Evolutionary conservation across 495 filamentous ascomycete genomes (phyloP).

Genomic region (Xylaria telfairii): DNA sequence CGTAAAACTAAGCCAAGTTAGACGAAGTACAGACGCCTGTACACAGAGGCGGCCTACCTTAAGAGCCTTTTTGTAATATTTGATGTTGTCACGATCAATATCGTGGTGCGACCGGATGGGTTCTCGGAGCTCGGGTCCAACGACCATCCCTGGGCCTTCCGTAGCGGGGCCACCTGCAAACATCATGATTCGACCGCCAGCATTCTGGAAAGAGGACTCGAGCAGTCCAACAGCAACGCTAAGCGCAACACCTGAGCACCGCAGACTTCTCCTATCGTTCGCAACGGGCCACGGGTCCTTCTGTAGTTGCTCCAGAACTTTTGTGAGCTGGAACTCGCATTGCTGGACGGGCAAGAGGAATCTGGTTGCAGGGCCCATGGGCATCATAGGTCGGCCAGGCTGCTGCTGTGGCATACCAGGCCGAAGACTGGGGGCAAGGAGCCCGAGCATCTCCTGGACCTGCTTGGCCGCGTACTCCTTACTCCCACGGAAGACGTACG

Average conservation of each 20-base stretch:
- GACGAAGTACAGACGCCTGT: conserved; percentile 23
- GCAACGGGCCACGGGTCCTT: conserved; percentile 98
- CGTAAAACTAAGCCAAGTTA: conserved; percentile 79
- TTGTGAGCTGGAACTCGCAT: conserved; percentile 98
- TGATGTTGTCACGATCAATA: conserved; percentile 98
- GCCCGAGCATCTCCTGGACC: conserved; percentile 97
- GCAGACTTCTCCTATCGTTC: conserved; percentile 87
- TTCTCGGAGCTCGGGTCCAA: conserved; percentile 95
- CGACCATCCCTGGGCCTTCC: conserved; percentile 95
- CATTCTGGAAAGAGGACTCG: conserved; percentile 93
- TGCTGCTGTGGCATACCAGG: conserved; percentile 79
- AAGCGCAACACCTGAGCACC: conserved; percentile 95
- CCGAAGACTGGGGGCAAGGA: conserved; percentile 70
- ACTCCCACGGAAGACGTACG: conserved; percentile 98
- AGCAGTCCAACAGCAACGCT: conserved; percentile 93
- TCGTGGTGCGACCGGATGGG: conserved; percentile 99
- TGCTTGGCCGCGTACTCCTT: conserved; percentile 98
- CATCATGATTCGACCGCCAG: conserved; percentile 94
- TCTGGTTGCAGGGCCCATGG: conserved; percentile 81
- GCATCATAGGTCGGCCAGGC: conserved; percentile 69
- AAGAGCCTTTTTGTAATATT: conserved; percentile 98
- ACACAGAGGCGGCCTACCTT: conserved; percentile 66
- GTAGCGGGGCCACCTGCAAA: conserved; percentile 96
- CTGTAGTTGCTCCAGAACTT: conserved; percentile 93
- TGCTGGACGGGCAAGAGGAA: conserved; percentile 96